Base-by-base conservation (phyloP, 2,329 filamentous ascomycete species). In the Pseudonectria foliicola region DNA sequence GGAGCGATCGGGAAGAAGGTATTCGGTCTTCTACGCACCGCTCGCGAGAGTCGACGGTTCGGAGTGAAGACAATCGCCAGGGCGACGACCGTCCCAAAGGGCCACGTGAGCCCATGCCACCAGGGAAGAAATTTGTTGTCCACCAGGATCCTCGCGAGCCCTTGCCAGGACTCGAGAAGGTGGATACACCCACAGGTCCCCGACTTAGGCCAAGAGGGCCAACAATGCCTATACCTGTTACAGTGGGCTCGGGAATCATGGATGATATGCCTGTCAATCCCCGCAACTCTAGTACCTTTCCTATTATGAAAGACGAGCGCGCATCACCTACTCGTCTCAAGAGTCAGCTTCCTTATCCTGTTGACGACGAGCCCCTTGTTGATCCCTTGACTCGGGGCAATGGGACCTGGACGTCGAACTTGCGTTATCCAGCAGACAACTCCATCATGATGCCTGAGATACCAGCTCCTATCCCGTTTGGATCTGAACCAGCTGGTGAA, bases 41-140 rank as follows among this genome's bases (percentile, higher is more conserved):
- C 10, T 51, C 41, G 33, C 54, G 32, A 48, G 54, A 44, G 40
- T 52, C 6, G 46, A 54, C 15, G 29, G 29, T 27, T 27, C 25
- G 31, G 3, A 15, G 31, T 13, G 57, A 60, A n/a, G 58, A 58
- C 6, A 63, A 53, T 13, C 59, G 60, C 24, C 65, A 63, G 3
- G 61, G 59, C 16, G 64, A 67, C 13, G 66, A 68, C 8, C 49
- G 57, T 23, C 40, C 54, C 10, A 61, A 53, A 35, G 49, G 47
- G 3, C 44, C 53, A 13, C 43, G 54, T 36, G 31, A 55, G 36
- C 33, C 54, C 25, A 46, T 49, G 7, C 46, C 49, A 25, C 55
- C 53, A n/a, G 53, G 55, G 6, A 54, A 56, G 21, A 59, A 58
- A 35, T 61, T 62, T 2, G 40, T 59, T 10, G 43, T 61, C 3